A percentile compares a stretch with the other conserved stretches of the same genome.
Evolutionary conservation across 257 asterid genomes (phyloP).

Genomic region (Knoxia roxburghii): DNA sequence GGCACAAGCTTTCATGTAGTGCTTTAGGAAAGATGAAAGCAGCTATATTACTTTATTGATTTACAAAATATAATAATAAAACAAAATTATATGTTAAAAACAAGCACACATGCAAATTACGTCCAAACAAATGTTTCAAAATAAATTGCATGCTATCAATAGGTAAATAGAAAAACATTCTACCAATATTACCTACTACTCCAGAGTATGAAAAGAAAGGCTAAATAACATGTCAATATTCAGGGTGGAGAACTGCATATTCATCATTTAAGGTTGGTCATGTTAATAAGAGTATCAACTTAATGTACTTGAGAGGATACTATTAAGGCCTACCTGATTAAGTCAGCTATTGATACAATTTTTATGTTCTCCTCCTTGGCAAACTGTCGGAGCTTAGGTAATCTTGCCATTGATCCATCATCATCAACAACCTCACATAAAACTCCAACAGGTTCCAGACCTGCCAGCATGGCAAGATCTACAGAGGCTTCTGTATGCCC

Average conservation of each 20-base stretch:
- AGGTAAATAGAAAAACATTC: background rate
- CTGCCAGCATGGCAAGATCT: constrained; percentile 84
- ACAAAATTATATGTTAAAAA: no score
- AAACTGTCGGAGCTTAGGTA: constrained; percentile 72
- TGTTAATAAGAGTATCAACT: background rate
- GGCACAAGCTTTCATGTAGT: background rate
- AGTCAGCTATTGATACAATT: constrained; percentile 80
- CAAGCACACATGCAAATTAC: no score
- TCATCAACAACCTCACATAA: constrained; percentile 93
- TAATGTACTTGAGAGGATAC: background rate
- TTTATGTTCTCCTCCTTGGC: constrained; percentile 64
- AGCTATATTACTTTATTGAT: background rate
- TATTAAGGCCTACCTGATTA: constrained; percentile 55
- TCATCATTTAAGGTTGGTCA: background rate
- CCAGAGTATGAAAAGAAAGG: background rate
- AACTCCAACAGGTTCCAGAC: constrained; percentile 80
- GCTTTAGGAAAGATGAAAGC: background rate
- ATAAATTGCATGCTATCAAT: background rate
- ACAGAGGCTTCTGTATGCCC: constrained; percentile 99
- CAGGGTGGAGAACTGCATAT: background rate
- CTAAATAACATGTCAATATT: background rate
- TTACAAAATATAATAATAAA: no score
- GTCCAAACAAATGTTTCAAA: background rate
- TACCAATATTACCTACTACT: background rate
- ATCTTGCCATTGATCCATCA: constrained; percentile 98